Percentiles rank a stretch among this genome's conserved stretches.
Evolutionary conservation across 2,329 filamentous ascomycete genomes (phyloP).

Genomic region (Epicoccum nigrum): DNA sequence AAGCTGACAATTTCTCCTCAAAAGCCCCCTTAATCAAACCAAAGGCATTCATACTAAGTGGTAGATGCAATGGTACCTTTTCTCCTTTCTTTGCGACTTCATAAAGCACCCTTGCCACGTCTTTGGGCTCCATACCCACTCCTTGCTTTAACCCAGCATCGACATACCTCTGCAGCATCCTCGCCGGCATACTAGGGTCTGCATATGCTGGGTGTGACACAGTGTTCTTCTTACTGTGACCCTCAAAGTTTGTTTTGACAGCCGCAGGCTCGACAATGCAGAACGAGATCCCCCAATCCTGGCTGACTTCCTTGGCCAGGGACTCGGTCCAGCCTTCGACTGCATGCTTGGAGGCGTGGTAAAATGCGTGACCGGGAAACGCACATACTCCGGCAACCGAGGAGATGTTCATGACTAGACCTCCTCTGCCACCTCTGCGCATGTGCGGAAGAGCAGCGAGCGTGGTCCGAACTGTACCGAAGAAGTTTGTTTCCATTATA

Average conservation of each 20-base stretch:
- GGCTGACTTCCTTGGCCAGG: slow-evolving; percentile 52
- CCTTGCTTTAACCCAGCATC: slow-evolving; percentile 47
- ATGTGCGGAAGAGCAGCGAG: slow-evolving; percentile 49
- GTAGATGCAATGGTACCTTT: slow-evolving; percentile 51
- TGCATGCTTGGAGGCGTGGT: slow-evolving; percentile 34
- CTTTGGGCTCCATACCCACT: slow-evolving; percentile 27
- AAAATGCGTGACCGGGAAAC: slow-evolving; percentile 32
- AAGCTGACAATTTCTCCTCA: slow-evolving; percentile 39
- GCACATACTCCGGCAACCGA: slow-evolving; percentile 28
- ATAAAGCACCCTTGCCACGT: slow-evolving; percentile 41
- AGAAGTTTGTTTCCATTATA: slow-evolving; percentile 55
- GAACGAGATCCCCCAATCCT: slow-evolving; percentile 45
- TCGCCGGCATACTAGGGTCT: slow-evolving; percentile 28
- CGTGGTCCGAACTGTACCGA: slow-evolving; percentile 51
- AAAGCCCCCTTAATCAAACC: slow-evolving; percentile 41
- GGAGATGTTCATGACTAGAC: slow-evolving; percentile 26
- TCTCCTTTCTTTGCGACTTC: slow-evolving; percentile 38
- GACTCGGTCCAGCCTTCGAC: slow-evolving; percentile 55
- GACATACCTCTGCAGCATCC: slow-evolving; percentile 37
- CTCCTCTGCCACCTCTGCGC: slow-evolving; percentile 43
- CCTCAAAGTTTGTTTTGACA: slow-evolving; percentile 47
- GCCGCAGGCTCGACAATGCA: slow-evolving; percentile 52
- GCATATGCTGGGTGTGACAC: slow-evolving; percentile 24
- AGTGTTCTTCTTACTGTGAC: slow-evolving; percentile 34
- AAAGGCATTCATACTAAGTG: slow-evolving; percentile 48